A percentile compares a stretch with the other conserved stretches of the same genome.
These are phyloP conservation scores for Rhodotorula diobovata DNA, from an alignment of 768 basidiomycete genomes.

Conservation along the genomic window DNA sequence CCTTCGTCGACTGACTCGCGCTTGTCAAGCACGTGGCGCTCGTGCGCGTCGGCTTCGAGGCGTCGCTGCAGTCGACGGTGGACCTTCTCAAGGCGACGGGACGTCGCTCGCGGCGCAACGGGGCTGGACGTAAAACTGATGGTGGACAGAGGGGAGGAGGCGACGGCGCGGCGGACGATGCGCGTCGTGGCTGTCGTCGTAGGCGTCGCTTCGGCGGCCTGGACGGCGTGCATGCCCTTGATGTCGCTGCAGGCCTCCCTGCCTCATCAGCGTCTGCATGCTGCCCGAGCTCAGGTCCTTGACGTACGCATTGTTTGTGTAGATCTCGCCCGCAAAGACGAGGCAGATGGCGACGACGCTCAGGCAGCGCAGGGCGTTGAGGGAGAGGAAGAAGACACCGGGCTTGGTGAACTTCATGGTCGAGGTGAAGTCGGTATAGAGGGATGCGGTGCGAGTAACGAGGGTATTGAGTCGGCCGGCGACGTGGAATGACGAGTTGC, in stretches of 20 bases:
- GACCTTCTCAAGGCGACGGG: not conserved
- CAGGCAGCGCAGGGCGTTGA: constrained; percentile 28
- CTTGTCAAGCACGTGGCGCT: not conserved
- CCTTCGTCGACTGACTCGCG: not conserved
- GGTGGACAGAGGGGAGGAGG: not conserved
- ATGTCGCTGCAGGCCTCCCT: constrained; percentile 9
- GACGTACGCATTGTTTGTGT: constrained; percentile 23
- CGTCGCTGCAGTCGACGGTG: not conserved
- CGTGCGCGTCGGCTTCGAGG: not conserved
- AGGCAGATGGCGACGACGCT: constrained; percentile 30
- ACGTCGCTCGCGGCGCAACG: not conserved
- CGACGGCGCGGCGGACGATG: constrained; percentile 7
- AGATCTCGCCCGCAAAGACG: constrained; percentile 26
- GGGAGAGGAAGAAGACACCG: constrained; percentile 17
- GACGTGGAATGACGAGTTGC: not conserved
- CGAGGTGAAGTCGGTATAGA: not conserved
- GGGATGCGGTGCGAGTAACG: not conserved
- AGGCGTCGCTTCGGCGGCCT: not conserved
- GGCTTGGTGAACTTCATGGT: constrained; percentile 13
- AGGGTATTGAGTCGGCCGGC: not conserved
- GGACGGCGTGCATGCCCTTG: not conserved
- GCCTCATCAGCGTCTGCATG: not conserved
- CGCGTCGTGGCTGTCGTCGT: not conserved
- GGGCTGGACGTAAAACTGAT: not conserved
- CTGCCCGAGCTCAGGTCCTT: too few species aligned